phyloP scores from a whole-genome alignment of 257 asterid species.

The Plantago ovata region DNA sequence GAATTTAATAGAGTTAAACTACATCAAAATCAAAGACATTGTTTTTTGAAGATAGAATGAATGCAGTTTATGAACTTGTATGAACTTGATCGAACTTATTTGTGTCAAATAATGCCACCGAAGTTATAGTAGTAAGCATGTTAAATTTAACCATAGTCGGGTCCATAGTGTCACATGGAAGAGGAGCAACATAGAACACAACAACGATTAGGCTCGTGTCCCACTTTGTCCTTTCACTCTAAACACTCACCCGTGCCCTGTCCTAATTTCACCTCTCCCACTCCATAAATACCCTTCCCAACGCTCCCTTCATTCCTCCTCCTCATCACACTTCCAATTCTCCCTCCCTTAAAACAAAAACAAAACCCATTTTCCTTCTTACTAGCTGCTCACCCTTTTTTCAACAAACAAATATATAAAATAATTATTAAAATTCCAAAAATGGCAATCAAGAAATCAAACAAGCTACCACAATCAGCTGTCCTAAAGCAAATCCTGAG shows the following conservation, averaged over 20 bases:
- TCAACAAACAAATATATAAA: background rate
- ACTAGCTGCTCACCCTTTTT: no score
- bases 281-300: conserved; percentile 41
- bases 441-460: conserved; percentile 42
- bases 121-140: no score
- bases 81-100: no score
- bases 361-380: no score
- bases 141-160: no score
- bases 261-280: background rate
- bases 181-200: conserved; percentile 31
- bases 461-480: conserved; percentile 28
- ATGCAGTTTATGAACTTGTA: no score
- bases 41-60: no score
- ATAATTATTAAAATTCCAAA: background rate
- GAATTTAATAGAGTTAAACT: no score
- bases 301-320: conserved; percentile 1
- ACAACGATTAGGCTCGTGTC: conserved; percentile 29
- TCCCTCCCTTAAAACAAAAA: background rate
- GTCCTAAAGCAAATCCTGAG: conserved; percentile 36
- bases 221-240: conserved; percentile 43
- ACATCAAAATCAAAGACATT: no score
- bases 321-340: background rate
- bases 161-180: conserved; percentile 28
- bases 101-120: no score
- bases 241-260: conserved; percentile 1